Base-by-base conservation (phyloP, 192 early-diverging fungal genomes). In the Backusella sp. region DNA sequence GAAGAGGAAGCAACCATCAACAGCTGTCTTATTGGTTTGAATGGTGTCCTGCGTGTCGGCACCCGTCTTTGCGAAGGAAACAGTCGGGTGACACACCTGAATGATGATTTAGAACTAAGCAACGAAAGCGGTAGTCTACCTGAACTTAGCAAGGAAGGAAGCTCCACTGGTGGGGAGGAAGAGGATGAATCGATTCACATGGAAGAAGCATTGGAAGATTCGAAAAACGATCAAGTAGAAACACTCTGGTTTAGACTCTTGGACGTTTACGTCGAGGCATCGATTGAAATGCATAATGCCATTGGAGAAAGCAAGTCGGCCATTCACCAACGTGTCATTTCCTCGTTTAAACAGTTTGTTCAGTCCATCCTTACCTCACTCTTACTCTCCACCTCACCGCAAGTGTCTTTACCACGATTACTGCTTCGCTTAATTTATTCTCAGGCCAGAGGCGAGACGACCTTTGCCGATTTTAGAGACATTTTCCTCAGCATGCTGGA, bases 401-500 rank as follows among this genome's bases (percentile, higher is more conserved):
- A 88, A 37, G 86, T 90, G 7, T 90, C 88, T 14, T 68, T 90
- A 34, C 88, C 88, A 17, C 79, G 86, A 9, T 73, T 90, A 9
- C 62, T 90, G 44, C 73, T 86, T 26, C 86, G 88, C 8, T 84
- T 90, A 26, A 85, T 90, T 67, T 77, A 81, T 67, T 87, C 88
- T 11, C 86, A 90, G 74, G 44, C 81, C 32, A 74, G 83, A 17
- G 78, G 79, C 21, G 82, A 84, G n/a, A 84, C 81, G 23, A 84
- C 80, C 4, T 82, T 90, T 77, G 86, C 87, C 2, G 88, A 90
- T 56, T 90, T 87, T 53, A 73, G 85, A 65, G 87, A 87, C 39
- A 88, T 90, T 26, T 90, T 90, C 66, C 76, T 87, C 32, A 88
- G 87, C 9, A 90, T 90, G 87, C 83, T 90, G 15, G 86, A 90